phyloP scores from a whole-genome alignment of 805 yeast species.

The Spathaspora girioi region DNA sequence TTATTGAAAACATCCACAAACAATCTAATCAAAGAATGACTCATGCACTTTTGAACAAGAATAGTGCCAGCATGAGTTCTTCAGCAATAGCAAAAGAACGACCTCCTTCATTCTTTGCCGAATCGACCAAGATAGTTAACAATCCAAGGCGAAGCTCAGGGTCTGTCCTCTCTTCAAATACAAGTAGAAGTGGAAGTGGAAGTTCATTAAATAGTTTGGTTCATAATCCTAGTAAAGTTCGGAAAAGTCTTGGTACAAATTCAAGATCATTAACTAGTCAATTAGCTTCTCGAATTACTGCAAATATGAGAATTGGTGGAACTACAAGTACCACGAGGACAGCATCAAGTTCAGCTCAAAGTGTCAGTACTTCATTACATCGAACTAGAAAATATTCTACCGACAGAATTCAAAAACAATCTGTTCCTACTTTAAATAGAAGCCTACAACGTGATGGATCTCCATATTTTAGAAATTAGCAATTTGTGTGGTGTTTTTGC shows the following conservation, averaged over 20 bases:
- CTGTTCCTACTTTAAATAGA: slow-evolving; percentile 1
- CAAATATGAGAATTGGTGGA: slow-evolving; percentile 7
- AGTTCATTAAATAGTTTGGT: not conserved
- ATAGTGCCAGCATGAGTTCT: not conserved
- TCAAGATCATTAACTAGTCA: slow-evolving; percentile 3
- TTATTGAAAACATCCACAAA: not conserved
- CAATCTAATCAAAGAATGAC: not conserved
- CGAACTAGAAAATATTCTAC: not conserved
- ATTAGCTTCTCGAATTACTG: slow-evolving; percentile 8
- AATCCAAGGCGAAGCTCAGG: not conserved
- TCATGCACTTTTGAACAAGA: not conserved
- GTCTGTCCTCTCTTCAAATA: not conserved
- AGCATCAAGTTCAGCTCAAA: not conserved
- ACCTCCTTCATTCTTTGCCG: slow-evolving; percentile 7
- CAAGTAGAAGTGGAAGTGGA: not conserved
- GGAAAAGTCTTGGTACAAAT: not conserved
- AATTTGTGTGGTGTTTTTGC: not conserved
- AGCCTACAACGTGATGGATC: not conserved
- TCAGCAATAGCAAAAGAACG: not conserved
- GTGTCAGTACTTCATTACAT: not conserved
- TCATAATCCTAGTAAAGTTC: not conserved
- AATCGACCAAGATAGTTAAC: slow-evolving; percentile 7
- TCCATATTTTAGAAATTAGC: slow-evolving; percentile 5
- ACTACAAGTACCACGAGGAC: not conserved
- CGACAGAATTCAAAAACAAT: not conserved